Evolutionary conservation across 805 yeast species (phyloP).

Genomic region (Ogataea populi-albae): DNA sequence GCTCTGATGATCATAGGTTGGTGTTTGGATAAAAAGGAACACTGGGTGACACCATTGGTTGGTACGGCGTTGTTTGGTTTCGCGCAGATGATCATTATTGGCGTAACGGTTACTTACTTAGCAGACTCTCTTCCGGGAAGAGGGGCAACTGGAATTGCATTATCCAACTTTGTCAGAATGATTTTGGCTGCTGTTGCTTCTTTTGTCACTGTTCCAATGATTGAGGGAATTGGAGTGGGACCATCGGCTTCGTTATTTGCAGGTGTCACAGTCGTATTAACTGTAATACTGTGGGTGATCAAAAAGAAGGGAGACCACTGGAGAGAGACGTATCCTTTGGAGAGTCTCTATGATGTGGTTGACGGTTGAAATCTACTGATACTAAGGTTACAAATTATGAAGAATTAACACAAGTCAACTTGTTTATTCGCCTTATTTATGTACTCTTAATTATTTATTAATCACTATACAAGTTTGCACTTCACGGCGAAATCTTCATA

Average conservation of each 20-base stretch:
- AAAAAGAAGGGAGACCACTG: conserved; percentile 57
- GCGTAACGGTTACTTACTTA: conserved; percentile 74
- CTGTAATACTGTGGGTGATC: conserved; percentile 42
- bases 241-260: conserved; percentile 59
- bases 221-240: conserved; percentile 60
- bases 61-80: conserved; percentile 83
- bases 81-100: conserved; percentile 80
- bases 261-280: conserved; percentile 48
- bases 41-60: conserved; percentile 77
- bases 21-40: conserved; percentile 63
- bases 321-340: conserved; percentile 62
- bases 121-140: conserved; percentile 84
- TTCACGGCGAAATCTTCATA: too few species aligned
- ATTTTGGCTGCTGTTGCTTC: conserved; percentile 73
- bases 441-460: too few species aligned
- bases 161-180: conserved; percentile 74
- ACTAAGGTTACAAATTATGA: neutral
- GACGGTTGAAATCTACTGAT: conserved; percentile 19
- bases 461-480: too few species aligned
- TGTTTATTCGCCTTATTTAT: too few species aligned
- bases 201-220: conserved; percentile 69
- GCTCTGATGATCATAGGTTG: conserved; percentile 78
- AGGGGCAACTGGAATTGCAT: conserved; percentile 86
- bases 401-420: too few species aligned
- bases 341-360: conserved; percentile 51